A percentile compares a stretch with the other conserved stretches of the same genome.
phyloP scores from a whole-genome alignment of 2,329 filamentous ascomycete genomes.

The Aureobasidium sp. region DNA sequence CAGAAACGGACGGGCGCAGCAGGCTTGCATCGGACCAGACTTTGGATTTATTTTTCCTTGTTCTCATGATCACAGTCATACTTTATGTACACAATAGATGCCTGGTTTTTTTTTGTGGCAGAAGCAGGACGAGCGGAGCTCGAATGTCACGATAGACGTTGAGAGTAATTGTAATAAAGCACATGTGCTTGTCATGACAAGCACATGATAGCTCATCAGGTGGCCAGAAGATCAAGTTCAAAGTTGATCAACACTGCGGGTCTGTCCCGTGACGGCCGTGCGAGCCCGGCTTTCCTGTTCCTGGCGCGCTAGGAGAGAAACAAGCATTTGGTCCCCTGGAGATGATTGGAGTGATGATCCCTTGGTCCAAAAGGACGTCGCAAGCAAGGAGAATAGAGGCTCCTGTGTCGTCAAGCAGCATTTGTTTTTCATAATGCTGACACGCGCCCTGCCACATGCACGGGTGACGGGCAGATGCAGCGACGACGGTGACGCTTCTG shows the following conservation, averaged over 20 bases:
- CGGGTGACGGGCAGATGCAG: not conserved
- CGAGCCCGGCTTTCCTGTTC: constrained; percentile 4
- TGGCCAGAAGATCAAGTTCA: constrained; percentile 9
- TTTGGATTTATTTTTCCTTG: not conserved
- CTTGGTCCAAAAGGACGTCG: not conserved
- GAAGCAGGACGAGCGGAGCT: not conserved
- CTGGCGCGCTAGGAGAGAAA: constrained; percentile 11
- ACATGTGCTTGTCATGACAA: constrained; percentile 5
- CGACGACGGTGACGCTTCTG: constrained; percentile 8
- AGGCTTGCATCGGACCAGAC: constrained; percentile 5
- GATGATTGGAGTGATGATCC: constrained; percentile 4
- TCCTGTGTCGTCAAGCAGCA: constrained; percentile 4
- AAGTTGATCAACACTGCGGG: not conserved
- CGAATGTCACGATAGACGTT: constrained; percentile 4
- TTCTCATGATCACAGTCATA: not conserved
- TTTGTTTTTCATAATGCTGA: constrained; percentile 9
- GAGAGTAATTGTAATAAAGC: constrained; percentile 5
- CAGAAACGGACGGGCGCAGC: constrained; percentile 10
- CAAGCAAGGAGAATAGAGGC: constrained; percentile 11
- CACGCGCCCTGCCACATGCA: constrained; percentile 14
- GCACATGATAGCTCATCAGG: constrained; percentile 8
- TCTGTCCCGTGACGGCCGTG: not conserved
- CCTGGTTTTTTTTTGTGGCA: not conserved
- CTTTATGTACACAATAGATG: not conserved
- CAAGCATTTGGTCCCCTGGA: constrained; percentile 10